Conservation (phyloP, 1,284 basidiomycete genomes). For the Fereydounia khargensis region DNA sequence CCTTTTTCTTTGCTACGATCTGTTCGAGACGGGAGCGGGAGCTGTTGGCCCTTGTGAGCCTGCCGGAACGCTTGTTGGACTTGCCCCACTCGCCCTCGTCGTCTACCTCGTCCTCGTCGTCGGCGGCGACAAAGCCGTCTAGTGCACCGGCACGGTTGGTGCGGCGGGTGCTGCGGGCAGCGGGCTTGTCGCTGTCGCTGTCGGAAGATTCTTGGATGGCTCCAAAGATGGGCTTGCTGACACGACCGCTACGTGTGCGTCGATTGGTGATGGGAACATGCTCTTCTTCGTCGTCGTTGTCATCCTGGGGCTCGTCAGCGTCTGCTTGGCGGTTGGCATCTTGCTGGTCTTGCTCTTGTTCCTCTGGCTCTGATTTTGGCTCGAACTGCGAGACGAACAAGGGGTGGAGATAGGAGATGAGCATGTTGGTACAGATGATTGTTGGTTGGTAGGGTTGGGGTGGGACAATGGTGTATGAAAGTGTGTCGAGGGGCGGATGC, state of each 20-base stretch:
- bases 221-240: slow-evolving; percentile 26
- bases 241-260: slow-evolving; percentile 30
- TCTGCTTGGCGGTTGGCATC: slow-evolving; percentile 6
- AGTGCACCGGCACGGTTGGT: slow-evolving; percentile 15
- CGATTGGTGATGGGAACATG: too few relatives aligned
- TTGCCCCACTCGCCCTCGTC: slow-evolving; percentile 34
- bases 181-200: slow-evolving; percentile 20
- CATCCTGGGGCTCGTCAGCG: too few relatives aligned
- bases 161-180: slow-evolving; percentile 6
- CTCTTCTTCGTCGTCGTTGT: slow-evolving; percentile 9
- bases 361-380: slow-evolving; percentile 16
- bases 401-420: too few relatives aligned
- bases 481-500: too few relatives aligned
- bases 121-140: slow-evolving; percentile 41
- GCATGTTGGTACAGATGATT: too few relatives aligned
- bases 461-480: too few relatives aligned
- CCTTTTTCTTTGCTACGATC: slow-evolving; percentile 29
- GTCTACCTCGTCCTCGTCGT: slow-evolving; percentile 45
- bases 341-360: slow-evolving; percentile 13
- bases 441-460: too few relatives aligned
- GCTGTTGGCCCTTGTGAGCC: slow-evolving; percentile 5
- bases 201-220: slow-evolving; percentile 10
- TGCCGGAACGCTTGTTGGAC: slow-evolving; percentile 5
- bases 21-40: slow-evolving; percentile 21
- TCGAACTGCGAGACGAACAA: too few relatives aligned